These are phyloP conservation scores for Haplographium delicatum DNA, from an alignment of 495 filamentous ascomycete genomes.

Conservation along the genomic window DNA sequence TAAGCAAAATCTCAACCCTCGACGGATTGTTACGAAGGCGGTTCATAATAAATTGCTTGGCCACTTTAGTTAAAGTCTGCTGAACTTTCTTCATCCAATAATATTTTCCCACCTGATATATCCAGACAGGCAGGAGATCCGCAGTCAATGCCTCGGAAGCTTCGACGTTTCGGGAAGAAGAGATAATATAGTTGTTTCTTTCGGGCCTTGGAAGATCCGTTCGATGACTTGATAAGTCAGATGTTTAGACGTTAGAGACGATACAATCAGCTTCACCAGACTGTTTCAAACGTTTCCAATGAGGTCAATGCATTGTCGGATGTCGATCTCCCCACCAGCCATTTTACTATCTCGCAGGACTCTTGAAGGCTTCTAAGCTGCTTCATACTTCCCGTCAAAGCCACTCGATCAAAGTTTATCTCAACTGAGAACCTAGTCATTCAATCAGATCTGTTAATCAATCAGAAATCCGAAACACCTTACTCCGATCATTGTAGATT, in stretches of 20 bases:
- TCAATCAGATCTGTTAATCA: slow-evolving; percentile 11
- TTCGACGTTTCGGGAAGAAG: slow-evolving; percentile 21
- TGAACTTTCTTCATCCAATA: slow-evolving; percentile 20
- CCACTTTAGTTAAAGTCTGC: slow-evolving; percentile 19
- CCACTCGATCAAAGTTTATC: slow-evolving; percentile 21
- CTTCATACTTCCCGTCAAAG: slow-evolving; percentile 21
- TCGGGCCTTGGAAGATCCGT: slow-evolving; percentile 20
- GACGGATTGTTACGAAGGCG: slow-evolving; percentile 1
- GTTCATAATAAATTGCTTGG: slow-evolving; percentile 17
- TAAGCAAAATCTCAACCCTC: slow-evolving; percentile 1
- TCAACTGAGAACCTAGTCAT: slow-evolving; percentile 13
- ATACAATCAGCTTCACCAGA: slow-evolving; percentile 25
- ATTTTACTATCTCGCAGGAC: slow-evolving; percentile 16
- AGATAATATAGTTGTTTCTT: slow-evolving; percentile 19
- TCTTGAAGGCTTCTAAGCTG: slow-evolving; percentile 16
- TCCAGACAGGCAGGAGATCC: slow-evolving; percentile 13
- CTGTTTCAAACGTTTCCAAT: slow-evolving; percentile 26
- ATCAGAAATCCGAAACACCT: slow-evolving; percentile 21
- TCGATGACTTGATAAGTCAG: slow-evolving; percentile 18
- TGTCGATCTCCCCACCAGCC: slow-evolving; percentile 13
- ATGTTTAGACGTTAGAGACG: slow-evolving; percentile 20
- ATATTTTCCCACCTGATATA: slow-evolving; percentile 16
- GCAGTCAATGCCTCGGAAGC: slow-evolving; percentile 17
- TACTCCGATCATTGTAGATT: slow-evolving; percentile 20
- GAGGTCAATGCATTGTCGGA: slow-evolving; percentile 28